Base-by-base conservation (phyloP, 2,329 filamentous ascomycete genomes). In the Ceratocystis cubensis region DNA sequence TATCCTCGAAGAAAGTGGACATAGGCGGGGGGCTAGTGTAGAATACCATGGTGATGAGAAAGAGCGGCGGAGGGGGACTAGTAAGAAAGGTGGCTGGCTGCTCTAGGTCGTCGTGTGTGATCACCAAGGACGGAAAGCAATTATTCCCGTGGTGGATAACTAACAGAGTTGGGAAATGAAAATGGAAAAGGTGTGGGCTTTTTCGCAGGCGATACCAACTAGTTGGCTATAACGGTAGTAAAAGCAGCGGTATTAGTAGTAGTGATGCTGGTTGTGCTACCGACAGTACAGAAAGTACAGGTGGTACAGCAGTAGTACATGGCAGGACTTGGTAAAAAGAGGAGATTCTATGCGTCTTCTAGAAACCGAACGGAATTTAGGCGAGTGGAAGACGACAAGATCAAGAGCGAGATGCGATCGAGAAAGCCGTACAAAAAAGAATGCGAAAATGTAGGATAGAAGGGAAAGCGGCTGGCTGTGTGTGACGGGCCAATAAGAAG, bases 1-100 rank as follows among this genome's bases (percentile, higher is more conserved):
- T 95, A 77, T 94, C 87, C 63, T 80, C 73, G 66, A 76, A 74
- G 72, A 79, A 78, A 45, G 75, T 72, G 70, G 76, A 78, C 66
- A 79, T 73, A 61, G 75, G 73, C 66, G 82, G 82, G 63, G 82
- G 78, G 15, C 78, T 74, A 1, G 82, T 81, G 72, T 87, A 87
- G 71, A 87, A 76, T 63, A 78, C 72, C 84, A 86, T 87, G 69
- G 69, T 75, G 73, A 70, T 68, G 65, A 70, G 69, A 67, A 69
- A 66, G 68, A 71, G 73, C 80, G 81, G 78, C 80, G 81, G 81
- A 75, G 81, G 82, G 30, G 30, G 79, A 79, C 6, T 15, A 8
- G 13, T 3, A 20, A 20, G 33, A 10, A 44, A 45, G 33, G 61
- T 30, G 56, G 53, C 81, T 83, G 81, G 79, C 75, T 70, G 74